phyloP scores from a whole-genome alignment of 108 stramenopile species.

The Aurantiochytrium sp. region DNA sequence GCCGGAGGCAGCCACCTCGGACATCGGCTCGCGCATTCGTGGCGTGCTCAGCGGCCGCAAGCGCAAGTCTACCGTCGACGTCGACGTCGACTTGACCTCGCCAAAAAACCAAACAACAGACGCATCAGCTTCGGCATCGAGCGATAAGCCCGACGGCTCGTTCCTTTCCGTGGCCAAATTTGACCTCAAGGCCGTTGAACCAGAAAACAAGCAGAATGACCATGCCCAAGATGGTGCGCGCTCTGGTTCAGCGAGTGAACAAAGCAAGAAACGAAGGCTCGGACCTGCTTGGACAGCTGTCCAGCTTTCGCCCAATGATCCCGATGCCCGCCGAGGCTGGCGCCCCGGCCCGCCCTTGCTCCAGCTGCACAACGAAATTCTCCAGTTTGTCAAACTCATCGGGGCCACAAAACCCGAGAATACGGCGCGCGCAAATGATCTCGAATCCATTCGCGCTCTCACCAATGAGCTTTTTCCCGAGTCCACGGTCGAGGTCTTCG shows the following conservation, averaged over 20 bases:
- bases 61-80: background rate
- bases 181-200: too few relatives aligned
- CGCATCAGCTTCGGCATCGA: too few relatives aligned
- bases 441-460: conserved; percentile 43
- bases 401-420: conserved; percentile 64
- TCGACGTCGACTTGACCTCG: background rate
- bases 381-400: conserved; percentile 75
- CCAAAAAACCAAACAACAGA: too few relatives aligned
- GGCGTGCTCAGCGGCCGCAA: background rate
- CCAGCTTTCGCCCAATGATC: too few relatives aligned
- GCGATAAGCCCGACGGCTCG: too few relatives aligned
- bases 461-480: conserved; percentile 8
- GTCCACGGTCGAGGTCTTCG: conserved; percentile 73
- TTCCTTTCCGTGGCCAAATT: too few relatives aligned
- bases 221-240: too few relatives aligned
- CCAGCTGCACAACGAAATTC: conserved; percentile 88
- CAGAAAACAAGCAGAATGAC: too few relatives aligned
- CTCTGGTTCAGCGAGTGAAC: too few relatives aligned
- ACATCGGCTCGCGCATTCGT: background rate
- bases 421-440: conserved; percentile 44
- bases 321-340: too few relatives aligned
- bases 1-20: background rate
- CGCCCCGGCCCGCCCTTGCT: conserved; percentile 42
- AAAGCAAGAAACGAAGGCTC: too few relatives aligned
- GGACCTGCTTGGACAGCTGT: too few relatives aligned